Percentiles rank a stretch among this genome's conserved stretches.
These are phyloP conservation scores for Vitis hybrid DNA, from an alignment of 177 flowering plant species.

Conservation along the genomic window DNA sequence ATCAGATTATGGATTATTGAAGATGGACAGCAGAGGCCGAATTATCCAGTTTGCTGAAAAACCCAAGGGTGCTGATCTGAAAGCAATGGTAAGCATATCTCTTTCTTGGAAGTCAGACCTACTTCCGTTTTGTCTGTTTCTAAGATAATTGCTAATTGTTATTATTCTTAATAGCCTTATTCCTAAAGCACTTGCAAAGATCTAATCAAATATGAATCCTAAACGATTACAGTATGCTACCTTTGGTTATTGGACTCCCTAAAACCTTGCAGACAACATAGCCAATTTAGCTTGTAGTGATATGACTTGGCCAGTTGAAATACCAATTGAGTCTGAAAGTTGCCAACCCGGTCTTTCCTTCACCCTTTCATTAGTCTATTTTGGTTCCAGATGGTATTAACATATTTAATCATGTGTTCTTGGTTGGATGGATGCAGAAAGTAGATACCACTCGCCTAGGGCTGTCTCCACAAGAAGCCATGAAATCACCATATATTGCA, in stretches of 20 bases:
- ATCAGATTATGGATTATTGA: slow-evolving; percentile 86
- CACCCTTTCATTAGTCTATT: too few species aligned
- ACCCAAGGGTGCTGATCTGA: slow-evolving; percentile 67
- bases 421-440: slow-evolving; percentile 48
- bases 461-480: slow-evolving; percentile 68
- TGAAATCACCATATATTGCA: slow-evolving; percentile 79
- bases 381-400: too few species aligned
- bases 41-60: slow-evolving; percentile 73
- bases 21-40: slow-evolving; percentile 65
- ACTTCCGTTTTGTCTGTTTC: background rate
- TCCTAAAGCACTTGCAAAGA: too few species aligned
- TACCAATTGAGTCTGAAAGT: too few species aligned
- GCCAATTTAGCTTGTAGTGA: too few species aligned
- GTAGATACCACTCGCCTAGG: slow-evolving; percentile 77
- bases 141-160: background rate
- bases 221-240: too few species aligned
- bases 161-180: too few species aligned
- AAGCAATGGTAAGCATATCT: slow-evolving; percentile 60
- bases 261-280: too few species aligned
- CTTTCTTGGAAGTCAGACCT: background rate
- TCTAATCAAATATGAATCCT: too few species aligned
- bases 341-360: too few species aligned
- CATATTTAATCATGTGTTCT: background rate
- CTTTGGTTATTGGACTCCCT: too few species aligned
- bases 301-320: too few species aligned